A percentile compares a stretch with the other conserved stretches of the same genome.
phyloP scores from a whole-genome alignment of 129 eudicot genomes.

The Rutidosis leptorrhynchoides region DNA sequence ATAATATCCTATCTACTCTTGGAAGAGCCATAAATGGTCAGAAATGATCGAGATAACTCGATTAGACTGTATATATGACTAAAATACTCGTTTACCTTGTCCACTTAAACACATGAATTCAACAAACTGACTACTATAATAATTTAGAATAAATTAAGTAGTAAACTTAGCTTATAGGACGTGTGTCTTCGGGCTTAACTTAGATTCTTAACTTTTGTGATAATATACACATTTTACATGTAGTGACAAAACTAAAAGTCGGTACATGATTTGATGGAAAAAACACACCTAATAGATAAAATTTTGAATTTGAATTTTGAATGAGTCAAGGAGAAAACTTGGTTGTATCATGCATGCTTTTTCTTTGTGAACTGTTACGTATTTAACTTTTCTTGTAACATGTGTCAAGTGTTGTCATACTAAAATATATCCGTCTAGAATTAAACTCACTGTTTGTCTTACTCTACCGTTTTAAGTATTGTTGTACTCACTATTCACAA shows the following conservation, averaged over 20 bases:
- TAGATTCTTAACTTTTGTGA: background rate
- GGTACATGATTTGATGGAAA: background rate
- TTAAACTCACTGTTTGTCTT: background rate
- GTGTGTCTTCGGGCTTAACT: background rate
- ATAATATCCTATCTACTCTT: too few relatives aligned
- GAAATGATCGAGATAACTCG: too few relatives aligned
- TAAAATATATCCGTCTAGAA: background rate
- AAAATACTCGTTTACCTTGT: too few relatives aligned
- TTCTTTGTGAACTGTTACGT: conserved; percentile 5
- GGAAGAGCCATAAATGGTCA: too few relatives aligned
- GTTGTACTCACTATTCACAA: too few relatives aligned
- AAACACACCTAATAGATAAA: background rate
- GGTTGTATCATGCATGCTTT: conserved; percentile 8
- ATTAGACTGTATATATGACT: too few relatives aligned
- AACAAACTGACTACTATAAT: too few relatives aligned
- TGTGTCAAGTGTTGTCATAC: conserved; percentile 1
- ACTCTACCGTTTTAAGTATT: too few relatives aligned
- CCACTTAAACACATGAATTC: too few relatives aligned
- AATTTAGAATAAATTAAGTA: background rate
- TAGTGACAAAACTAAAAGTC: background rate
- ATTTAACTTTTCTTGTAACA: conserved; percentile 6
- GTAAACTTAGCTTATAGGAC: background rate
- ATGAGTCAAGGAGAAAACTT: conserved; percentile 1
- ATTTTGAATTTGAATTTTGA: too few relatives aligned
- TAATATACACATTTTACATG: background rate